Conservation (phyloP, 2,329 filamentous ascomycete species). For the Verticillium nubilum region DNA sequence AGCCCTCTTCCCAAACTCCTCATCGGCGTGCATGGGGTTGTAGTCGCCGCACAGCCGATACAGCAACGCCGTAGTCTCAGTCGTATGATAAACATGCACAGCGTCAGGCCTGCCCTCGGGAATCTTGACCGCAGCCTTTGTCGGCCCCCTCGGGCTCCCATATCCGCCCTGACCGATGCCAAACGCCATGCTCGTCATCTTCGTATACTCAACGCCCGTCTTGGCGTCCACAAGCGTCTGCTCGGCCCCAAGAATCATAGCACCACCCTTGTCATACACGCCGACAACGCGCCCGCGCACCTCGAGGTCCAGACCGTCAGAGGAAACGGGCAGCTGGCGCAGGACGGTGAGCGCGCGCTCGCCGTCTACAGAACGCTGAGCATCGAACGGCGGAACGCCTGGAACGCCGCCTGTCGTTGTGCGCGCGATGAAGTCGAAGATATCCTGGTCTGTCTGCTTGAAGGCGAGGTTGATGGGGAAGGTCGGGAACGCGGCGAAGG, state of each 20-base stretch:
- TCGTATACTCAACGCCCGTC: conserved; percentile 29
- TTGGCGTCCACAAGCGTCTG: conserved; percentile 31
- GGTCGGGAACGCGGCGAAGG: conserved; percentile 39
- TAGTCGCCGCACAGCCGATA: conserved; percentile 43
- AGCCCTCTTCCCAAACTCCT: conserved; percentile 31
- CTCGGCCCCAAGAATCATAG: conserved; percentile 36
- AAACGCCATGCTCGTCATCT: conserved; percentile 32
- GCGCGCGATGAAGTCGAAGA: conserved; percentile 33
- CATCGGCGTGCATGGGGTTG: conserved; percentile 40
- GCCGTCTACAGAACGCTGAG: conserved; percentile 34
- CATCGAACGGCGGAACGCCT: conserved; percentile 32
- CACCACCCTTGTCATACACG: conserved; percentile 37
- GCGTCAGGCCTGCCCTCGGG: conserved; percentile 31
- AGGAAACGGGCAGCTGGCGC: conserved; percentile 26
- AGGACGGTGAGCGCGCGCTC: conserved; percentile 33
- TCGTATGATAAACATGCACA: conserved; percentile 29
- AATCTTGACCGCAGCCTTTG: conserved; percentile 21
- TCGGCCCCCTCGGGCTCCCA: conserved; percentile 32
- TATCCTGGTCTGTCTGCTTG: conserved; percentile 38
- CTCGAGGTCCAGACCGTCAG: conserved; percentile 29
- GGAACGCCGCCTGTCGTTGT: conserved; percentile 27
- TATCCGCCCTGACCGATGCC: conserved; percentile 41
- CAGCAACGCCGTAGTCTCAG: conserved; percentile 30
- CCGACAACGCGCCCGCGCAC: conserved; percentile 33
- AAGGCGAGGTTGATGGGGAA: conserved; percentile 39